Conservation (phyloP, 192 early-diverging fungal genomes). For the Podila minutissima region DNA sequence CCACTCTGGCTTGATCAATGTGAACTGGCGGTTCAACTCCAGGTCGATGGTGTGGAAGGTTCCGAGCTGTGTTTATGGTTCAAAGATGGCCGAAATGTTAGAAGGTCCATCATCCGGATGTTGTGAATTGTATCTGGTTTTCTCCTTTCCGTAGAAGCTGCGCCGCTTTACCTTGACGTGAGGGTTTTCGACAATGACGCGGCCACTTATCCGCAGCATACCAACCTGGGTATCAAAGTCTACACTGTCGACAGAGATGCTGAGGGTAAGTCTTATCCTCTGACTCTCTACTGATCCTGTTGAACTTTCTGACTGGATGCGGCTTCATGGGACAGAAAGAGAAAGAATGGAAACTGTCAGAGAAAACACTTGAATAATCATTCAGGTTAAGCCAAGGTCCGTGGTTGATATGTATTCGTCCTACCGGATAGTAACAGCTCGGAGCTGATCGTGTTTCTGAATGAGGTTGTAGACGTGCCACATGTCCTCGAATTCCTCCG, state of each 20-base stretch:
- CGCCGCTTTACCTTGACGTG: conserved; percentile 78
- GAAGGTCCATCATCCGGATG: background rate
- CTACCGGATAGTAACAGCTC: conserved; percentile 87
- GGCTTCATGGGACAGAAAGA: conserved; percentile 56
- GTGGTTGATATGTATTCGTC: background rate
- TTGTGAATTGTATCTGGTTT: background rate
- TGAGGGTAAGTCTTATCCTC: conserved; percentile 81
- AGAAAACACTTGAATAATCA: background rate
- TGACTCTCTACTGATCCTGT: conserved; percentile 92
- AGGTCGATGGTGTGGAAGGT: conserved; percentile 96
- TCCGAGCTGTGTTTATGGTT: conserved; percentile 68
- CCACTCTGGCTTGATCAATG: conserved; percentile 91
- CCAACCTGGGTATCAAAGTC: conserved; percentile 93
- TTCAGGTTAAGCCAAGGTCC: too few species aligned
- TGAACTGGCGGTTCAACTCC: conserved; percentile 89
- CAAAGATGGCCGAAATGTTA: conserved; percentile 7
- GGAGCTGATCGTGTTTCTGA: conserved; percentile 84
- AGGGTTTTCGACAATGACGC: conserved; percentile 87
- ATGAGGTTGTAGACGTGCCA: conserved; percentile 97
- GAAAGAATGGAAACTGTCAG: background rate
- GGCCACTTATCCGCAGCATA: conserved; percentile 87
- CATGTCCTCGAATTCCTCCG: conserved; percentile 97
- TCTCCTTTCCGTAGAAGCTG: background rate
- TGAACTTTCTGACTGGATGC: conserved; percentile 86
- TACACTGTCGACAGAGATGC: conserved; percentile 84